phyloP scores from a whole-genome alignment of 2,329 filamentous ascomycete genomes.

The Fusarium fujikuroi region DNA sequence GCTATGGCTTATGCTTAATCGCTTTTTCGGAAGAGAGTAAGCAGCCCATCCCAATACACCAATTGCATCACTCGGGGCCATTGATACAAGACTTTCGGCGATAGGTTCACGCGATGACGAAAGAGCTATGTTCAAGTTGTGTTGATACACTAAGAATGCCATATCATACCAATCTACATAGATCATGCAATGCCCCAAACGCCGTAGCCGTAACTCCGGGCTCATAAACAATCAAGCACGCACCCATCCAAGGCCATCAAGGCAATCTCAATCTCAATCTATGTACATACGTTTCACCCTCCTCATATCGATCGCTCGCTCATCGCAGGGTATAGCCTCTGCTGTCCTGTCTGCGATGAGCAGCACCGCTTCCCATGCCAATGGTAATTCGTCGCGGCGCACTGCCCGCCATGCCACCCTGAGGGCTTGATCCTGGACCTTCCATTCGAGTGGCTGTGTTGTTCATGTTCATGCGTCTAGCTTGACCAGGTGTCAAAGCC shows the following conservation, averaged over 20 bases:
- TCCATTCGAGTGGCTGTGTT: conserved; percentile 49
- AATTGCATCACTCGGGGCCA: neutral
- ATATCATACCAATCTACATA: conserved; percentile 34
- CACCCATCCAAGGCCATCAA: conserved; percentile 36
- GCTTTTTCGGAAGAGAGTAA: neutral
- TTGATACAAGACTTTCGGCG: neutral
- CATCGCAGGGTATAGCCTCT: conserved; percentile 47
- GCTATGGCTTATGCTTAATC: neutral
- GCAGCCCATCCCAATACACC: neutral
- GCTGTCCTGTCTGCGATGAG: conserved; percentile 48
- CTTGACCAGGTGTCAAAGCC: conserved; percentile 64
- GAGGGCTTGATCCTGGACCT: conserved; percentile 40
- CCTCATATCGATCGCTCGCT: conserved; percentile 24
- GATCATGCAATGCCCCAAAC: conserved; percentile 31
- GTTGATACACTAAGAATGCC: conserved; percentile 31
- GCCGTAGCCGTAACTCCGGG: conserved; percentile 40
- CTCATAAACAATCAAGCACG: conserved; percentile 39
- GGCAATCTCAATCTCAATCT: conserved; percentile 24
- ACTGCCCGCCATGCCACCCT: conserved; percentile 35
- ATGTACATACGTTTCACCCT: neutral
- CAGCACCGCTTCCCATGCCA: conserved; percentile 44
- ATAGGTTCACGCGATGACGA: neutral
- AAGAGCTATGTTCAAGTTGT: neutral
- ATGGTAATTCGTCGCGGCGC: conserved; percentile 53
- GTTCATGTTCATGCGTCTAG: conserved; percentile 66